These are phyloP conservation scores for Aspergillus heteromorphus DNA, from an alignment of 495 filamentous ascomycete genomes.

Conservation along the genomic window DNA sequence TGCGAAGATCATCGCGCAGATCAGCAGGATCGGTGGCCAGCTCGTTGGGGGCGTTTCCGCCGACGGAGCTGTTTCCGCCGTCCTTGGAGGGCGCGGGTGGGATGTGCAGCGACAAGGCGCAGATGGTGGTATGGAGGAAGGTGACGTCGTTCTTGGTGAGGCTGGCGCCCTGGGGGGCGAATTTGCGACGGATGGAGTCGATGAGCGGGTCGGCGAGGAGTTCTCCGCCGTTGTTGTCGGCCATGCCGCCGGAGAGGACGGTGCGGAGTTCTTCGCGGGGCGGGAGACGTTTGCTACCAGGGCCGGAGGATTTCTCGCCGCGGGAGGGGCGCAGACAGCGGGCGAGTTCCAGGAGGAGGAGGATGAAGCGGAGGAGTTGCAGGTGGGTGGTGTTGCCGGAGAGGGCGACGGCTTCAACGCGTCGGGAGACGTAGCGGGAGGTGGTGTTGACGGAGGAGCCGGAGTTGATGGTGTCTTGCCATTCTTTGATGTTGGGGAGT, in stretches of 20 bases:
- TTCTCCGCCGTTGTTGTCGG: constrained; percentile 8
- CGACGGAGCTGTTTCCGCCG: constrained; percentile 40
- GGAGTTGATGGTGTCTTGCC: constrained; percentile 60
- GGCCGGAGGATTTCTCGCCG: constrained; percentile 23
- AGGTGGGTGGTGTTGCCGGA: constrained; percentile 50
- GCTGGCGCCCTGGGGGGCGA: constrained; percentile 50
- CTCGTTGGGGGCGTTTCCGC: constrained; percentile 61
- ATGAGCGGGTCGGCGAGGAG: constrained; percentile 56
- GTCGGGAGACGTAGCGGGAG: constrained; percentile 61
- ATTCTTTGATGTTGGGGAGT: constrained; percentile 63
- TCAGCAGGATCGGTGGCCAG: constrained; percentile 72
- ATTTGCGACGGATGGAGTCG: constrained; percentile 62
- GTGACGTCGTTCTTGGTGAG: constrained; percentile 61
- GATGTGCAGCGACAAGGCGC: constrained; percentile 55
- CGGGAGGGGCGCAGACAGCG: constrained; percentile 31
- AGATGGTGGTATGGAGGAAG: constrained; percentile 63
- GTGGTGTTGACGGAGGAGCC: constrained; percentile 50
- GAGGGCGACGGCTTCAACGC: constrained; percentile 52
- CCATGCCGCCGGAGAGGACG: constrained; percentile 29
- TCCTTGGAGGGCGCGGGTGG: constrained; percentile 35
- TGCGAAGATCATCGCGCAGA: constrained; percentile 69
- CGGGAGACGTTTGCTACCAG: constrained; percentile 37
- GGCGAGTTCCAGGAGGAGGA: constrained; percentile 62
- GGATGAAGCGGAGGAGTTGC: constrained; percentile 55
- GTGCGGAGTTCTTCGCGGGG: constrained; percentile 36